Conservation (phyloP, 495 filamentous ascomycete species). For the Copromyces sp. region DNA sequence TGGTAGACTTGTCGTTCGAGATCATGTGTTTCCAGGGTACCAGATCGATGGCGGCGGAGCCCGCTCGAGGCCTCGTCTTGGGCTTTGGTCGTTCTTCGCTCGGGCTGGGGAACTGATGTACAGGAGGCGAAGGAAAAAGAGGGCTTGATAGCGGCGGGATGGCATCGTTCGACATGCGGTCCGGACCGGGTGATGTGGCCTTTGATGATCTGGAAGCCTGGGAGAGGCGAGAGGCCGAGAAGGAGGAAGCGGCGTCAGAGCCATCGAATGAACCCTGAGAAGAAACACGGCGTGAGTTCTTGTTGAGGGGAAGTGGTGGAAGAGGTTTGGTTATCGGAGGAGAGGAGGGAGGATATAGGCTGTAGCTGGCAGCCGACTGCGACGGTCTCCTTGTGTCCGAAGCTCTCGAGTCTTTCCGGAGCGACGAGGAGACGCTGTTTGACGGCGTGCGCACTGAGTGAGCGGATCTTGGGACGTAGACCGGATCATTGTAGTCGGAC, state of each 20-base stretch:
- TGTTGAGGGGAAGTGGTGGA: conserved; percentile 12
- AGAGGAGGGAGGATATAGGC: conserved; percentile 16
- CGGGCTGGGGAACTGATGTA: neutral
- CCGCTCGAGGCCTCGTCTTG: conserved; percentile 3
- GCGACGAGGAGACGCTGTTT: conserved; percentile 3
- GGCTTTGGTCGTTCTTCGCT: conserved; percentile 1
- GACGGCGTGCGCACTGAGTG: neutral
- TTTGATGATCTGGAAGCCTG: conserved; percentile 5
- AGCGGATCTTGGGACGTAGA: conserved; percentile 4
- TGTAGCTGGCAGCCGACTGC: conserved; percentile 12
- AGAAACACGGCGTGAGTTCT: conserved; percentile 10
- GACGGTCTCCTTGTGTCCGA: conserved; percentile 17
- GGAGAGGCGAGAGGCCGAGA: conserved; percentile 10
- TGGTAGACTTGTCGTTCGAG: conserved; percentile 16
- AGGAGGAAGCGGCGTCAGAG: conserved; percentile 8
- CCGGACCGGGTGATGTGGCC: neutral
- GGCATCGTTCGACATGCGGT: conserved; percentile 2
- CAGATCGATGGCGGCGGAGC: conserved; percentile 6
- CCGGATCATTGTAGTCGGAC: conserved; percentile 6
- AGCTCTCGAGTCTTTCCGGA: conserved; percentile 12
- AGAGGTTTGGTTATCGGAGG: conserved; percentile 15
- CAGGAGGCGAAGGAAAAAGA: neutral
- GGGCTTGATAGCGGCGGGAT: neutral
- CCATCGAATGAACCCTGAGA: conserved; percentile 12
- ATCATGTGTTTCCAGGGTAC: conserved; percentile 19